Evolutionary conservation across 208 protist species (phyloP), one percentile per base, ranked within the genome.

Genomic region (Leishmania braziliensis): DNA sequence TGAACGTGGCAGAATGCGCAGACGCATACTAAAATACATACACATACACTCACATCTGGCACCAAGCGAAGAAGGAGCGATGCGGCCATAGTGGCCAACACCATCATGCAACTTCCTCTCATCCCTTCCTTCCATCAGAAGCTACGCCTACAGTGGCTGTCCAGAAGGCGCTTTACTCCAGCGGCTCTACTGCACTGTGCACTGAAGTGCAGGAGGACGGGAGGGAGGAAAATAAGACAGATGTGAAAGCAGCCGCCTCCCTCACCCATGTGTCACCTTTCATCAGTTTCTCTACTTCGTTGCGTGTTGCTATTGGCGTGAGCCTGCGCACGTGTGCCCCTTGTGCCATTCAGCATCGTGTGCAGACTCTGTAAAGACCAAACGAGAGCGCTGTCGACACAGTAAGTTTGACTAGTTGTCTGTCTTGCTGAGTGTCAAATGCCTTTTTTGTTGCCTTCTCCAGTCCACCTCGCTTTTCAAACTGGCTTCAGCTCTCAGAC

Each of bases 1-100:
- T 51, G 26, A 10, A 23, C 6, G 46, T 20, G 26, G 20, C 5
- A 9, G 58, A 50, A 36, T 23, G 78, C 18, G 62, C 43, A 70
- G 29, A 48, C 29, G 36, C 50, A 65, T 18, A n/a, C n/a, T 43
- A n/a, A 76, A 29, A 48, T 26, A 80, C 10, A 80, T 50, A 80
- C 29, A 46, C 26, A 26, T n/a, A 71, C 60, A 71, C 39, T 58
- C 9, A 53, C n/a, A 63, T 46, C 16, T 29, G 72, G 33, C 33
- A 69, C 33, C 12, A 33, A 33, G 26, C 14, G 63, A 69, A 36
- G 33, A 69, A 69, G 12, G 33, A 16, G 58, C 36, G 6, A 46
- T 69, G 39, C 23, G 12, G 4, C 69, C 69, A 26, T 53, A 18
- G 5, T 18, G 39, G 39, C 46, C 16, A 51, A 73, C 43, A 2